Conservation (phyloP, 2,329 filamentous ascomycete species). For the Fusarium metavorans region DNA sequence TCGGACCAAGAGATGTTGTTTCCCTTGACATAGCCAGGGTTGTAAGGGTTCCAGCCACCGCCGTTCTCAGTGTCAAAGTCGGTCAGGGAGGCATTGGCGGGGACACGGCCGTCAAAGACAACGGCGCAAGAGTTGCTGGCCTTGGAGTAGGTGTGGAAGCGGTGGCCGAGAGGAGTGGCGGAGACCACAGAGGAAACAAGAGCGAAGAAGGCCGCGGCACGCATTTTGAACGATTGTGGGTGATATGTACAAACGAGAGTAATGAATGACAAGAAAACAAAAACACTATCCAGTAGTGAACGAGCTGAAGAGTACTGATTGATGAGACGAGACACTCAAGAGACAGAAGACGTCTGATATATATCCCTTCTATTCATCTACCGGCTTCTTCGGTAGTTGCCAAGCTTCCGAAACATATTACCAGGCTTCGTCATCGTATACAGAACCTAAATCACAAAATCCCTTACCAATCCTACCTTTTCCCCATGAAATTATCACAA, state of each 20-base stretch:
- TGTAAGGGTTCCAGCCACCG: conserved; percentile 56
- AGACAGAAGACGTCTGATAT: conserved; percentile 3
- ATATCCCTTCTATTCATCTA: not conserved
- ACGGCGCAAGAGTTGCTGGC: conserved; percentile 43
- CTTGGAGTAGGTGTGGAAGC: conserved; percentile 2
- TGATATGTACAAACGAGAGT: conserved; percentile 8
- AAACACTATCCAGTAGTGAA: conserved; percentile 37
- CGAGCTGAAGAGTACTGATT: conserved; percentile 9
- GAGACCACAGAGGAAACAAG: conserved; percentile 32
- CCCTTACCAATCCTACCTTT: not conserved
- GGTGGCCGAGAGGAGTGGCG: conserved; percentile 24
- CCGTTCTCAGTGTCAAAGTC: conserved; percentile 57
- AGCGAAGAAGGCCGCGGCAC: conserved; percentile 24
- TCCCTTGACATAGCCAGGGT: conserved; percentile 65
- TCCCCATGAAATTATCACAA: not conserved
- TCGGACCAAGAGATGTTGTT: conserved; percentile 64
- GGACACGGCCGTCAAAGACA: conserved; percentile 61
- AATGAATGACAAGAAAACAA: conserved; percentile 20
- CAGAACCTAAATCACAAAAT: conserved; percentile 15
- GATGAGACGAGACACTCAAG: not conserved
- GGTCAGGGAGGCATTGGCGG: conserved; percentile 50
- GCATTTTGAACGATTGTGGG: conserved; percentile 26
- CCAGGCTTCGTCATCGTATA: not conserved
- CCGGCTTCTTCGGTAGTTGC: conserved; percentile 28
- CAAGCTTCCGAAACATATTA: conserved; percentile 9